Base-by-base conservation (phyloP, 2,329 filamentous ascomycete genomes). In the Diaporthe eres region DNA sequence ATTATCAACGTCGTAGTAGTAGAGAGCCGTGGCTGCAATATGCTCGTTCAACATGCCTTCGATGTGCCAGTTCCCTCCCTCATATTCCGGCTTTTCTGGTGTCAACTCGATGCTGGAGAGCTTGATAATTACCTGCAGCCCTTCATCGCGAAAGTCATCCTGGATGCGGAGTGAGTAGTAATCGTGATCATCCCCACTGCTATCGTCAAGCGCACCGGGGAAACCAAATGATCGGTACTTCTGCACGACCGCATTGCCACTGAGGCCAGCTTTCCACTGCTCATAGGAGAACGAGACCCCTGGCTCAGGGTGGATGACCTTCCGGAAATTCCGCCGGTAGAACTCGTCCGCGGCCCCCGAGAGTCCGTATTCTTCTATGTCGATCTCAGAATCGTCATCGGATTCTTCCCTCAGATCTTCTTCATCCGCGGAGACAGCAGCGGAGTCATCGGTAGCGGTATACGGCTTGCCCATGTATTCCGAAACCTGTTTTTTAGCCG, bases 61-160 rank as follows among this genome's bases (percentile, higher is more conserved):
- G 19, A 88, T 78, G 76, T 90, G 88, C 88, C 88, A 90, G 3
- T 80, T 80, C 1, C 87, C 87, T 4, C 83, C 85, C 0, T 83
- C 79, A 77, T 89, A 92, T 0, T 80, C 80, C 0, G 90, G 88
- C 44, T 90, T 87, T 13, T 89, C 87, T 0, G 90, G 90, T 0
- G 87, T 90, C 2, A 93, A 84, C 57, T 92, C 85, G 70, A 93
- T 89, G 49, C 86, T 88, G 1, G 90, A 87, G 77, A 94, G 84
- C 79, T 93, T 93, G 44, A 93, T 87, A 68, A 94, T 91, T 49
- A 94, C 82, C 78, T 94, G 92, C 4, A 93, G 79, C 2, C 88
- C 87, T 8, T 81, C 80, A 1, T 85, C 79, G 12, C 80, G 77
- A 75, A 82, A 83, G 37, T 73, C 75, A 10, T 80, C 71, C 15